Evolutionary conservation across 73 alveolate species (phyloP).

Genomic region (Paramecium tetraurelia): DNA sequence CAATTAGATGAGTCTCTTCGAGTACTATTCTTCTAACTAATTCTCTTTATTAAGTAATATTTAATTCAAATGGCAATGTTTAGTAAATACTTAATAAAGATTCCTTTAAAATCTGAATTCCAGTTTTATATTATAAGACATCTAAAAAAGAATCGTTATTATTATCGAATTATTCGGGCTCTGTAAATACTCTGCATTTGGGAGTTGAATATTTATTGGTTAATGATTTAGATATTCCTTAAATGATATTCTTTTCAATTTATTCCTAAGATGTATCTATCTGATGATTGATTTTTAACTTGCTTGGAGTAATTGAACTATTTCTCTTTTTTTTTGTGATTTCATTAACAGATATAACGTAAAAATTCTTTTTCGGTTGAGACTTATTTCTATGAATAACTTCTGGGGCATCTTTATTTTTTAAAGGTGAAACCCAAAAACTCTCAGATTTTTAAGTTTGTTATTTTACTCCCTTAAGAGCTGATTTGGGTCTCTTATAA

Average conservation of each 20-base stretch:
- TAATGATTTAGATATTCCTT: background rate
- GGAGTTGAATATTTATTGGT: background rate
- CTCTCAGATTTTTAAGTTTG: background rate
- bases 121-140: background rate
- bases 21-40: background rate
- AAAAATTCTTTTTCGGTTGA: slow-evolving; percentile 1
- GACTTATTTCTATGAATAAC: background rate
- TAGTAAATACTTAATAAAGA: background rate
- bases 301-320: background rate
- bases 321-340: background rate
- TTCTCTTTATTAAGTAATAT: background rate
- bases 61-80: background rate
- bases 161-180: background rate
- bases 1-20: background rate
- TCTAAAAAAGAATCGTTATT: background rate
- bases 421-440: background rate
- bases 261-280: background rate
- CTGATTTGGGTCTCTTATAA: background rate
- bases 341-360: background rate
- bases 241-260: background rate
- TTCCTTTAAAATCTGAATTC: background rate
- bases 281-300: background rate
- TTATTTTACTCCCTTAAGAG: background rate
- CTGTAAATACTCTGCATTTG: background rate
- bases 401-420: background rate